A percentile compares a stretch with the other conserved stretches of the same genome.
phyloP scores from a whole-genome alignment of 2,329 filamentous ascomycete species.

The Metarhizium robertsii region DNA sequence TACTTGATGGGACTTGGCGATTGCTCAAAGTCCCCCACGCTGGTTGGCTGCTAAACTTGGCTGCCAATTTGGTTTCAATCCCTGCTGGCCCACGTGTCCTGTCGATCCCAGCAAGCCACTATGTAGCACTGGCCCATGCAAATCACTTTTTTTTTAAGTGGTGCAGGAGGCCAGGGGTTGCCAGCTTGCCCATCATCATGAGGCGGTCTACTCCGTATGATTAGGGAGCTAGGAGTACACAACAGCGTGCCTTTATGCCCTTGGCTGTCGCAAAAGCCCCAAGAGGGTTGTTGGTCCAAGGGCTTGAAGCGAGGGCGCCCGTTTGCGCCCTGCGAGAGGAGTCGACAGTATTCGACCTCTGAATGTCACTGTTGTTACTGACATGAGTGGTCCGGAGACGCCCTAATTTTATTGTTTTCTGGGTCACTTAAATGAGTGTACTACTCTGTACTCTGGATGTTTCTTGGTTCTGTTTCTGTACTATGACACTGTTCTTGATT shows the following conservation, averaged over 20 bases:
- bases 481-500: not conserved
- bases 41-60: too few species aligned
- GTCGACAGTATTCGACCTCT: not conserved
- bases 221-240: not conserved
- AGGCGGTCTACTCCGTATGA: not conserved
- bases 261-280: not conserved
- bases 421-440: not conserved
- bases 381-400: not conserved
- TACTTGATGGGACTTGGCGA: too few species aligned
- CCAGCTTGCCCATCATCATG: not conserved
- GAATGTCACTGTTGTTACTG: not conserved
- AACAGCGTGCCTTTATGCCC: not conserved
- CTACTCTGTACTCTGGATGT: not conserved
- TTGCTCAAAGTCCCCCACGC: too few species aligned
- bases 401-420: not conserved
- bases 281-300: not conserved
- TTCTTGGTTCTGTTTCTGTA: not conserved
- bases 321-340: not conserved
- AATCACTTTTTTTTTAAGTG: too few species aligned
- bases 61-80: not conserved
- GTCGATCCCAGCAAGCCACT: conserved; percentile 6
- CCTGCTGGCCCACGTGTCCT: conserved; percentile 10
- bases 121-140: too few species aligned
- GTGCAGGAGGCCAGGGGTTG: too few species aligned
- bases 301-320: not conserved